A percentile compares a stretch with the other conserved stretches of the same genome.
phyloP scores from a whole-genome alignment of 495 filamentous ascomycete genomes.

The Staphylotrichum tortipilum region DNA sequence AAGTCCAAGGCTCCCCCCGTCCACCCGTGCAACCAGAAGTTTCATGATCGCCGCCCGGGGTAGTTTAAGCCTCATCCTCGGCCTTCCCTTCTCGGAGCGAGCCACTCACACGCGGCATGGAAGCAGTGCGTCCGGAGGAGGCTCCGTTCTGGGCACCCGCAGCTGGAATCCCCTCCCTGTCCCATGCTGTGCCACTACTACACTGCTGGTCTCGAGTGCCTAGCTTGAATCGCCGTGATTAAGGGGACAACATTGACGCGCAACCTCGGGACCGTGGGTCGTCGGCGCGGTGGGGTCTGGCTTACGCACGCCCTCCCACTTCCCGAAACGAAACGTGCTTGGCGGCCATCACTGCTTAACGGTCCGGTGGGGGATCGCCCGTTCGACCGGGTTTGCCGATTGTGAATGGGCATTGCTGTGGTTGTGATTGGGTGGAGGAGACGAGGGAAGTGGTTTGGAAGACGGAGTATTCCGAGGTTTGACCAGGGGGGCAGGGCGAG shows the following conservation, averaged over 20 bases:
- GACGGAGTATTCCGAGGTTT: too few species aligned
- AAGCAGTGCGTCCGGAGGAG: background rate
- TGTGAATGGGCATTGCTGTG: too few species aligned
- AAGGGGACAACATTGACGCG: background rate
- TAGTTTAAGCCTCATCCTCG: background rate
- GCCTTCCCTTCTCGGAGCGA: background rate
- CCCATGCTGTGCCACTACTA: background rate
- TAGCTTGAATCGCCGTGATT: background rate
- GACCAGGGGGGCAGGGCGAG: too few species aligned
- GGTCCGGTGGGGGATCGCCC: background rate
- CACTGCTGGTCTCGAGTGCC: background rate
- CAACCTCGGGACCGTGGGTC: background rate
- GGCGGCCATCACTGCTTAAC: background rate
- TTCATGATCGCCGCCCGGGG: background rate
- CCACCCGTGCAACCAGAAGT: background rate
- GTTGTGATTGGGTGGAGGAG: too few species aligned
- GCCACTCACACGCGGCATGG: background rate
- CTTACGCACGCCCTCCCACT: slow-evolving; percentile 1
- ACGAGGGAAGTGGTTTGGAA: too few species aligned
- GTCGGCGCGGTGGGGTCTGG: background rate
- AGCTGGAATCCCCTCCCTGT: too few species aligned
- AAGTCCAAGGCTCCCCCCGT: background rate
- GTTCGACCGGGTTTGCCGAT: background rate
- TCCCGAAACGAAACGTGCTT: background rate
- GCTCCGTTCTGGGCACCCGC: background rate